phyloP scores from a whole-genome alignment of 2,329 filamentous ascomycete species.

The Sarocladiaceae sp. region DNA sequence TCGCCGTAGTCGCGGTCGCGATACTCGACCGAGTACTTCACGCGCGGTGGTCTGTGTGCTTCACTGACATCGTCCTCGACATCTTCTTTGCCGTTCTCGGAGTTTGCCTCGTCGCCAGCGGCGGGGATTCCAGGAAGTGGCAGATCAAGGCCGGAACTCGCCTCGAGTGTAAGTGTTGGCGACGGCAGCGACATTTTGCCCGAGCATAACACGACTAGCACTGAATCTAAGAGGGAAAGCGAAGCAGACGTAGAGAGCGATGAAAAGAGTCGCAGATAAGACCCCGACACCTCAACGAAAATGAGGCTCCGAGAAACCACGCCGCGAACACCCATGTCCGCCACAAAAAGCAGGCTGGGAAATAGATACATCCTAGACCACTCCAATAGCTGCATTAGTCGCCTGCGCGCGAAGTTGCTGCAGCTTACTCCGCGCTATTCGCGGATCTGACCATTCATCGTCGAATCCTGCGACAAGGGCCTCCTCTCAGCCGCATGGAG shows the following conservation, averaged over 20 bases:
- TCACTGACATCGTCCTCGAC: not conserved
- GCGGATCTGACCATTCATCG: not conserved
- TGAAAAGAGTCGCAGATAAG: too few species aligned
- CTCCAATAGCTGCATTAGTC: not conserved
- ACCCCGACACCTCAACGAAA: too few species aligned
- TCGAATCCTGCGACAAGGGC: not conserved
- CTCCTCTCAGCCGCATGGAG: not conserved
- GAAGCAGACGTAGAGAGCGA: too few species aligned
- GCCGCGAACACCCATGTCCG: too few species aligned
- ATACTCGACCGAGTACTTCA: constrained; percentile 17
- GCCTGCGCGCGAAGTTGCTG: not conserved
- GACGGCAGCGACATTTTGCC: too few species aligned
- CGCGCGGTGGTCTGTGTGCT: not conserved
- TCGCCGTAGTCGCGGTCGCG: constrained; percentile 13
- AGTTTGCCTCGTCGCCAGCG: too few species aligned
- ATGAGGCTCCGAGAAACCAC: constrained; percentile 11
- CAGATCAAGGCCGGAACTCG: too few species aligned
- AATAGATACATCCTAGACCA: too few species aligned
- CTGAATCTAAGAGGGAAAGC: too few species aligned
- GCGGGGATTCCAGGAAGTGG: too few species aligned
- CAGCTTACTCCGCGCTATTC: not conserved
- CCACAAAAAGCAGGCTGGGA: not conserved
- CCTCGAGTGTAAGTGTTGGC: too few species aligned
- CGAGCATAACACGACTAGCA: too few species aligned
- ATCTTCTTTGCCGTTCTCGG: not conserved